Base-by-base conservation (phyloP, 1,284 basidiomycete genomes). In the Pisolithus thermaeus region DNA sequence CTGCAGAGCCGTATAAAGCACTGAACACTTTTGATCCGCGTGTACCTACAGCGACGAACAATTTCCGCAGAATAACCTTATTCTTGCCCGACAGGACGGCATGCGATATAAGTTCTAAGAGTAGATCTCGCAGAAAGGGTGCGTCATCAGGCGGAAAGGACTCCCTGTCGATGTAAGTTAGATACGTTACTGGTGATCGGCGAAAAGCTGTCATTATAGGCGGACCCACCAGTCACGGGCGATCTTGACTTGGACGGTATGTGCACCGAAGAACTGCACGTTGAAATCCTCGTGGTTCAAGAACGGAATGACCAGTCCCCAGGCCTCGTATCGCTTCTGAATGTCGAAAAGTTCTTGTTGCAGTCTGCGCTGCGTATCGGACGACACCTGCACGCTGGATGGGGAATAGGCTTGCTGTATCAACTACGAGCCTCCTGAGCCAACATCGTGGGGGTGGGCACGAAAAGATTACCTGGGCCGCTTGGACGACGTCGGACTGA, bases 181-280 rank as follows among this genome's bases (percentile, higher is more conserved):
- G 43, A 27, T 30, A 36, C 28, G 18, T 65, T 27, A 57, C 28
- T 36, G 36, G 45, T 4, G 23, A 25, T 4, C 35, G 50, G 18
- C 37, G 6, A 50, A n/a, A 27, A 7, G 9, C 32, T 35, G 32
- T 35, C 32, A 14, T 12, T 35, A 4, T 14, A 6, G 11, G 20
- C 3, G 7, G 11, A 67, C 83, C 59, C 61, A 92, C 91, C 91
- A 92, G 64, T 94, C 92, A 56, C 92, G 75, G 18, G 87, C 83
- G 59, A 94, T 91, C 78, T 95, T 95, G 55, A 93, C 89, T 64
- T 93, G 90, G 1, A 87, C 81, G 0, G 90, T 95, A 63, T 94
- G 91, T 4, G 92, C 92, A 4, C 91, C 90, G 64, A 92, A 94
- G 76, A 94, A 95, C 63, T 92, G 86, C 7, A 94, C 90, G 60